These are phyloP conservation scores for Cladophialophora exuberans DNA, from an alignment of 2,329 filamentous ascomycete genomes.

Conservation along the genomic window DNA sequence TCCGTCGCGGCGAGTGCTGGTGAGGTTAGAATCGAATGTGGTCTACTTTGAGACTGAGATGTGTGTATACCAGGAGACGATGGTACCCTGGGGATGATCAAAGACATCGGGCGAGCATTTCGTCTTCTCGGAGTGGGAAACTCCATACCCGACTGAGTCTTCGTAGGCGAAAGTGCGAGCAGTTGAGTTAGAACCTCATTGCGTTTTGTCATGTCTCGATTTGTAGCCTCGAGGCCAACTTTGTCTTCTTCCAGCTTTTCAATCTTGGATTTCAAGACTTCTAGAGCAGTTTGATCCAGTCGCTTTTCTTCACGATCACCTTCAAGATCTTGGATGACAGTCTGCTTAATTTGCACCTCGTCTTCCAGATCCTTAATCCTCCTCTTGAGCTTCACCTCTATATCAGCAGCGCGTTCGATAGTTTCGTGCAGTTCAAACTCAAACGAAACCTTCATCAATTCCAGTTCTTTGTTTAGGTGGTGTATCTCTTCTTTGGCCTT, in stretches of 20 bases:
- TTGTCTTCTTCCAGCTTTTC: conserved; percentile 40
- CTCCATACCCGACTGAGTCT: conserved; percentile 27
- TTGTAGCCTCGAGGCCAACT: conserved; percentile 37
- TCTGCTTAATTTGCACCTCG: conserved; percentile 37
- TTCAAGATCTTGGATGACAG: conserved; percentile 39
- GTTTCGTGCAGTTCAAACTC: conserved; percentile 40
- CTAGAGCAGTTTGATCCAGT: conserved; percentile 27
- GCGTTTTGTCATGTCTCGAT: conserved; percentile 39
- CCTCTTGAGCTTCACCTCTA: conserved; percentile 36
- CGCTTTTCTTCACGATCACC: conserved; percentile 38
- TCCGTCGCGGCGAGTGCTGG: conserved; percentile 17
- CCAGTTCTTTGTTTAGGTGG: conserved; percentile 38
- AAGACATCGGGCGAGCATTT: conserved; percentile 36
- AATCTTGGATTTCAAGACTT: conserved; percentile 32
- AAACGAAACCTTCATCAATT: conserved; percentile 39
- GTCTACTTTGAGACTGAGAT: conserved; percentile 29
- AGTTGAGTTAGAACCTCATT: conserved; percentile 43
- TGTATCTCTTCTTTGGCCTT: conserved; percentile 39
- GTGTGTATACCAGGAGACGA: conserved; percentile 33
- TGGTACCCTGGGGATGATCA: conserved; percentile 36
- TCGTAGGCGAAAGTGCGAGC: conserved; percentile 41
- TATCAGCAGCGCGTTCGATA: conserved; percentile 35
- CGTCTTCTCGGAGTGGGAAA: conserved; percentile 30
- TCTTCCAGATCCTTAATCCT: conserved; percentile 40
- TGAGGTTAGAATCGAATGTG: conserved; percentile 24